These are phyloP conservation scores for Amesomyces nigricolor DNA, from an alignment of 2,329 filamentous ascomycete species.

Conservation along the genomic window DNA sequence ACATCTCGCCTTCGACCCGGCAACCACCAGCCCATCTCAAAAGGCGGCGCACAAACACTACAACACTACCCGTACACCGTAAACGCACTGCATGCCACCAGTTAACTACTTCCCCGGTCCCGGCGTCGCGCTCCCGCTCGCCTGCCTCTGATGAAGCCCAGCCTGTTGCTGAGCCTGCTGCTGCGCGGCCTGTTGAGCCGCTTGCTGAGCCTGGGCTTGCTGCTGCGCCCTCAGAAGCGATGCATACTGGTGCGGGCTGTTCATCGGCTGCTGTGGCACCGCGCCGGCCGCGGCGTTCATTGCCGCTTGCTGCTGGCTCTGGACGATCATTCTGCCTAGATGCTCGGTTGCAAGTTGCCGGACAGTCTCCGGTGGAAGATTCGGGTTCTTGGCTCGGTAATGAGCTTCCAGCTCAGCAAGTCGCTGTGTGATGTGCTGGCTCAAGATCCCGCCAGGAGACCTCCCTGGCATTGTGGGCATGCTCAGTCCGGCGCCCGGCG, in stretches of 20 bases:
- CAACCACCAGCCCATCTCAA: not conserved
- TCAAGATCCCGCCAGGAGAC: constrained; percentile 40
- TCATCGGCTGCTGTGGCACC: constrained; percentile 43
- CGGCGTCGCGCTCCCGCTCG: constrained; percentile 27
- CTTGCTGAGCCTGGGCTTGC: constrained; percentile 38
- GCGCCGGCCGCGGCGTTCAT: constrained; percentile 43
- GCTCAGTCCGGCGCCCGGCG: constrained; percentile 41
- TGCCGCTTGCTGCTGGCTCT: constrained; percentile 38
- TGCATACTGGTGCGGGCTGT: constrained; percentile 55
- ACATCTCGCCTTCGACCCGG: not conserved
- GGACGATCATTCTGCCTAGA: constrained; percentile 43
- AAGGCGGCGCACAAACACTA: not conserved
- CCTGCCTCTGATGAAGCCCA: constrained; percentile 24
- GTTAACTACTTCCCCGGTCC: constrained; percentile 19
- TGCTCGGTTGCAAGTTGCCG: constrained; percentile 49
- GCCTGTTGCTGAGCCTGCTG: constrained; percentile 18
- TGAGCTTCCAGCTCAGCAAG: constrained; percentile 48
- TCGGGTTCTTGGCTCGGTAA: constrained; percentile 47
- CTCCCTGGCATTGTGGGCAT: constrained; percentile 42
- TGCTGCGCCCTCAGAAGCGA: constrained; percentile 54
- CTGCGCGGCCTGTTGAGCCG: constrained; percentile 16
- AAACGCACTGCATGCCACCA: not conserved
- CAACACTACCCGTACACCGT: not conserved
- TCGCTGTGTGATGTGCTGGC: constrained; percentile 45
- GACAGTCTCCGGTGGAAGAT: constrained; percentile 43